phyloP scores from a whole-genome alignment of 139 green algal genomes.

The Coelastrella sp. region DNA sequence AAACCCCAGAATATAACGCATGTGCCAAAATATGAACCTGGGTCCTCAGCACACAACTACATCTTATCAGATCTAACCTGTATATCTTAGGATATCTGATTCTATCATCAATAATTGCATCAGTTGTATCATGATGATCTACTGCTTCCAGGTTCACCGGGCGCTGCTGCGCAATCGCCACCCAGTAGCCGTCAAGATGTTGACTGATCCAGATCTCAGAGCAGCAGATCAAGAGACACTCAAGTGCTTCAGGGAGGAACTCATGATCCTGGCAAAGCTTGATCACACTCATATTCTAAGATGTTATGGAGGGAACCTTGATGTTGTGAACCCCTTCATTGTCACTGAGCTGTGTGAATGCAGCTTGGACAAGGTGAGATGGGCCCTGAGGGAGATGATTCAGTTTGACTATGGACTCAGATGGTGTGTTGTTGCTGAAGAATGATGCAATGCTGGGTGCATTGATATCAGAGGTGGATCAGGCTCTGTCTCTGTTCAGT shows the following conservation, averaged over 20 bases:
- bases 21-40: too few relatives aligned
- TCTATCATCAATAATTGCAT: too few relatives aligned
- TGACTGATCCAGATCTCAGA: conserved; percentile 34
- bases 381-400: too few relatives aligned
- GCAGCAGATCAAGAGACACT: not conserved
- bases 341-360: conserved; percentile 35
- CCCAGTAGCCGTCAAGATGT: conserved; percentile 43
- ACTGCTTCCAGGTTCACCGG: conserved; percentile 26
- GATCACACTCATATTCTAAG: conserved; percentile 30
- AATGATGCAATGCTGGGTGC: too few relatives aligned
- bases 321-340: conserved; percentile 33
- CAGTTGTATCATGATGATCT: not conserved
- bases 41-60: too few relatives aligned
- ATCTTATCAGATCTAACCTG: too few relatives aligned
- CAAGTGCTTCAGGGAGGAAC: conserved; percentile 13
- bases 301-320: conserved; percentile 36
- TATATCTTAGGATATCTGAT: not conserved
- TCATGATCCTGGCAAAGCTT: conserved; percentile 40
- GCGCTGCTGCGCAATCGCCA: not conserved
- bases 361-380: conserved; percentile 41
- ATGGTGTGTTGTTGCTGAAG: too few relatives aligned
- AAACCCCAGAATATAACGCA: too few relatives aligned
- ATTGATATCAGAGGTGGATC: too few relatives aligned
- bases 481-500: too few relatives aligned
- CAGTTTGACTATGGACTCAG: too few relatives aligned